Base-by-base conservation (phyloP, 768 basidiomycete species). In the Suillus placidus region DNA sequence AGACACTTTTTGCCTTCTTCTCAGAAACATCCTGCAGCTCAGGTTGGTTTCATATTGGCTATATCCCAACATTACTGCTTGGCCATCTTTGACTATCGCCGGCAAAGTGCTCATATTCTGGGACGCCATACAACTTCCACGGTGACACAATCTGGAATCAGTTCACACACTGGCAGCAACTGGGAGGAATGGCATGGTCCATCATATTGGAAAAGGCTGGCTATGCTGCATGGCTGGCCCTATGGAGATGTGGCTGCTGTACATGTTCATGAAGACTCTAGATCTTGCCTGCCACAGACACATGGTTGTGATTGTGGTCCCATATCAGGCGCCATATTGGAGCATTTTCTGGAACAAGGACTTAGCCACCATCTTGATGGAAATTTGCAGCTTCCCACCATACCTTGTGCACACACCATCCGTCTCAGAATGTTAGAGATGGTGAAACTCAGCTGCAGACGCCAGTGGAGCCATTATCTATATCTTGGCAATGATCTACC, bases 271-370 rank as follows among this genome's bases (percentile, higher is more conserved):
- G 4, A 34, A 37, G 8, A 56, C 47, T 0, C 0, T 1, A 6
- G 62, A 67, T 35, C 62, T 63, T 38, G 7, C 4, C 1, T 51
- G 60, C 23, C 62, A 65, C 47, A 60, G 35, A 2, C 34, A 35
- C 8, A 2, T 3, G 14, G 23, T 12, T 49, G 47, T 49, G 66
- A 68, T 8, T 69, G 67, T 68, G 60, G 67, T 3, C 62, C 69
- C 3, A 66, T 66, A 6, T n/a, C 64, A 13, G 30, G 13, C 52
- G 51, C 14, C 20, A n/a, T 69, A 4, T 23, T 66, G 14, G 42
- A 68, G 57, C 57, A 47, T 4, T 51, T 49, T 14, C 6, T 49
- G 6, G 13, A 49, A 0, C 1, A 49, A 13, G 12, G 23, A 3
- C 13, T 49, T 0, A 49, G 23, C 12, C 10, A 49, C 2, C 13